Conservation (phyloP, 2,329 filamentous ascomycete genomes). For the Septoria petroselini region DNA sequence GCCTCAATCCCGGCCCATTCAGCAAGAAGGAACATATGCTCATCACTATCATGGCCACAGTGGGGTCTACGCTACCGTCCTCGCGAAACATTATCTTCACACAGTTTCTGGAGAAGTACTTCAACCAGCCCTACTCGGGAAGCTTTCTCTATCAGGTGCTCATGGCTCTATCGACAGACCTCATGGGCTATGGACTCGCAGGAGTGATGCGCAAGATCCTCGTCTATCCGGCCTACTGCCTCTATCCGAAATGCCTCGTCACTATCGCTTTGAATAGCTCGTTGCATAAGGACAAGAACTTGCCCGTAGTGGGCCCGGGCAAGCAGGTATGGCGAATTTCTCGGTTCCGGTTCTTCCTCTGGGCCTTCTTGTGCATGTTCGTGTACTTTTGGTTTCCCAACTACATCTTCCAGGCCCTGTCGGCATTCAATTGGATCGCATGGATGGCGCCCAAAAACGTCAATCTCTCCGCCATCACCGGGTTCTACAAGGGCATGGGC, state of each 20-base stretch:
- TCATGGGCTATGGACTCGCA: constrained; percentile 75
- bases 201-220: constrained; percentile 75
- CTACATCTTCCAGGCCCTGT: constrained; percentile 9
- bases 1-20: constrained; percentile 58
- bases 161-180: constrained; percentile 4
- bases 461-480: constrained; percentile 6
- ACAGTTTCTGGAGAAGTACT: constrained; percentile 12
- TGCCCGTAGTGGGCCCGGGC: not conserved
- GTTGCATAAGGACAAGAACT: constrained; percentile 12
- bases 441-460: constrained; percentile 13
- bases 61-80: constrained; percentile 30
- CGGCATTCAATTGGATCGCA: constrained; percentile 12
- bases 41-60: constrained; percentile 63
- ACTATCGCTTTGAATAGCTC: constrained; percentile 14
- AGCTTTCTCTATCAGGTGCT: constrained; percentile 10
- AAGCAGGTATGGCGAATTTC: constrained; percentile 5
- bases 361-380: constrained; percentile 6
- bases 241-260: constrained; percentile 61
- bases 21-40: constrained; percentile 62
- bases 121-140: constrained; percentile 10
- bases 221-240: constrained; percentile 80
- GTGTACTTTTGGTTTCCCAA: constrained; percentile 8
- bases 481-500: constrained; percentile 11
- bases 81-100: constrained; percentile 8
- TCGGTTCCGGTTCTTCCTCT: constrained; percentile 6